Percentiles rank a stretch among this genome's conserved stretches.
Conservation (phyloP, 805 yeast species). For the Tetrapisispora taiwanensis region DNA sequence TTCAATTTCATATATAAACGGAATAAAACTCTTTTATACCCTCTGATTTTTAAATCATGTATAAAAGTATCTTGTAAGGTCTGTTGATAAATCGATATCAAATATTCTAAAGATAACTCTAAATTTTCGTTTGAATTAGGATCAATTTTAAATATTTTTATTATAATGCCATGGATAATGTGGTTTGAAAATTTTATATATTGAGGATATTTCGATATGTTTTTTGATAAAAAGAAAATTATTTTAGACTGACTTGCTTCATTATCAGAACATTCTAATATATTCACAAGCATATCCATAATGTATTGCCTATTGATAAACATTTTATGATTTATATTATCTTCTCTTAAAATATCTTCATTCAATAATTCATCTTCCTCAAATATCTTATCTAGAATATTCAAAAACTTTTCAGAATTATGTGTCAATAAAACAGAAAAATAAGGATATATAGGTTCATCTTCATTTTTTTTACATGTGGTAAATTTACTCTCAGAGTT, state of each 20-base stretch:
- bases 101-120: constrained; percentile 63
- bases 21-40: constrained; percentile 18
- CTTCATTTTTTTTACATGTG: constrained; percentile 19
- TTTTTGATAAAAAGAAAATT: constrained; percentile 67
- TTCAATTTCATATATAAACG: constrained; percentile 13
- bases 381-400: constrained; percentile 68
- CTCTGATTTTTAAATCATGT: constrained; percentile 14
- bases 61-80: constrained; percentile 38
- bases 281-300: constrained; percentile 57
- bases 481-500: constrained; percentile 29
- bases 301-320: constrained; percentile 62
- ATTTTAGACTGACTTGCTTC: constrained; percentile 30
- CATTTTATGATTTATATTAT: constrained; percentile 10
- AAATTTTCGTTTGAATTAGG: constrained; percentile 19
- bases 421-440: constrained; percentile 45
- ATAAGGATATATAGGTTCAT: constrained; percentile 60
- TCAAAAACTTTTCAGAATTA: constrained; percentile 50
- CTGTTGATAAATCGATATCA: constrained; percentile 60
- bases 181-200: constrained; percentile 64
- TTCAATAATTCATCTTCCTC: constrained; percentile 77
- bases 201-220: constrained; percentile 77
- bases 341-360: constrained; percentile 36
- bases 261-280: constrained; percentile 33
- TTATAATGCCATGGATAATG: constrained; percentile 38
- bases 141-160: constrained; percentile 31